Evolutionary conservation across 257 asterid genomes (phyloP).

Genomic region (Solanum appendiculatum): DNA sequence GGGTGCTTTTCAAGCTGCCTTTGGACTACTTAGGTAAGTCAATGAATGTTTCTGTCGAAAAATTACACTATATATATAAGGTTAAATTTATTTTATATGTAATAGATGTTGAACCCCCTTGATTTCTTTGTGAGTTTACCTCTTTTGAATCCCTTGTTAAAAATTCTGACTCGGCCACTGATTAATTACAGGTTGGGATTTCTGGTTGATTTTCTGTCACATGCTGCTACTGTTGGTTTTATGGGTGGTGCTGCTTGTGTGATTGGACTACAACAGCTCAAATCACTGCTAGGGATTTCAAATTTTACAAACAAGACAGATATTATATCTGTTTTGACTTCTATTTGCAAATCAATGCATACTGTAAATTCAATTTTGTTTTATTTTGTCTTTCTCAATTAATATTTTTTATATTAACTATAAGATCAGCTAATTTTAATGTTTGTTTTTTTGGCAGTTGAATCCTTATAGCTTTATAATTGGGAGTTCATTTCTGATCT

Average conservation of each 20-base stretch:
- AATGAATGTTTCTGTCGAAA: no score
- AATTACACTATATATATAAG: neutral
- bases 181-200: constrained; percentile 25
- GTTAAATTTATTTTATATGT: no score
- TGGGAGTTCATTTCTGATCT: constrained; percentile 29
- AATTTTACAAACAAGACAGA: constrained; percentile 28
- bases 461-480: constrained; percentile 18
- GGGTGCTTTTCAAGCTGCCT: constrained; percentile 48
- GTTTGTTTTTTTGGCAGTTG: constrained; percentile 20
- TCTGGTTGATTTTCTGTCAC: constrained; percentile 35
- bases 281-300: constrained; percentile 27
- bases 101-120: neutral
- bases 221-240: constrained; percentile 42
- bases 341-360: constrained; percentile 17
- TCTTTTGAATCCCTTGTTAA: neutral
- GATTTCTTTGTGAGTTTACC: neutral
- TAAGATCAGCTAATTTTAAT: neutral
- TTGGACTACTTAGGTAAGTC: constrained; percentile 55
- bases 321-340: constrained; percentile 20
- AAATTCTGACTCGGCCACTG: neutral
- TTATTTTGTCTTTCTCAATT: neutral
- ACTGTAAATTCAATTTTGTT: neutral
- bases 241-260: constrained; percentile 48
- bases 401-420: neutral
- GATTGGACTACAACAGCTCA: constrained; percentile 38